A percentile compares a stretch with the other conserved stretches of the same genome.
These are phyloP conservation scores for Pisolithus tinctorius DNA, from an alignment of 768 basidiomycete genomes.

Conservation along the genomic window DNA sequence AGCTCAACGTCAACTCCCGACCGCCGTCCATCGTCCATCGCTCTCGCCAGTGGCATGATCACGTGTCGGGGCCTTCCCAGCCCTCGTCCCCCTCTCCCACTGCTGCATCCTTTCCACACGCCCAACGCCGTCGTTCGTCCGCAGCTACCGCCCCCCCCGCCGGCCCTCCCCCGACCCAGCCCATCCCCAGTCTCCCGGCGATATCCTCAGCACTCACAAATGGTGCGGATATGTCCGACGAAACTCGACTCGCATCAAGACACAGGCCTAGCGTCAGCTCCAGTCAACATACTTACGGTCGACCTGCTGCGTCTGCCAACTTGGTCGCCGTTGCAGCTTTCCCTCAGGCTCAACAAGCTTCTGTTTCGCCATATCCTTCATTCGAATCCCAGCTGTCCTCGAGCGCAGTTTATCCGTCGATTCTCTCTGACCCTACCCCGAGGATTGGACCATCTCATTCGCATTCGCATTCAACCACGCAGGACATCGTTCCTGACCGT, in stretches of 20 bases:
- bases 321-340: conserved; percentile 56
- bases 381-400: conserved; percentile 23
- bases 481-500: conserved; percentile 39
- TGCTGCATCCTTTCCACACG: conserved; percentile 23
- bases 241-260: conserved; percentile 22
- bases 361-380: conserved; percentile 18
- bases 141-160: conserved; percentile 58
- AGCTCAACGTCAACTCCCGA: conserved; percentile 21
- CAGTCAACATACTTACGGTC: conserved; percentile 23
- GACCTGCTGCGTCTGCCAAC: conserved; percentile 40
- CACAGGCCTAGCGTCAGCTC: conserved; percentile 32
- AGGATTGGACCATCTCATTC: conserved; percentile 35
- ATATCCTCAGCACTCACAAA: conserved; percentile 14
- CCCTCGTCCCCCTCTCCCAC: conserved; percentile 29
- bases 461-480: conserved; percentile 18
- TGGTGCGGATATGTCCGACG: conserved; percentile 22
- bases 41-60: conserved; percentile 30
- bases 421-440: conserved; percentile 50
- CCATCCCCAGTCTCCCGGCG: conserved; percentile 62
- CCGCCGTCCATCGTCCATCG: conserved; percentile 23
- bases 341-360: conserved; percentile 41
- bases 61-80: conserved; percentile 11
- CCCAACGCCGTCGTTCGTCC: conserved; percentile 62
- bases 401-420: conserved; percentile 28
- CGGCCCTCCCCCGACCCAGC: conserved; percentile 65